These are phyloP conservation scores for Ophiostoma montium DNA, from an alignment of 2,329 filamentous ascomycete species.

Conservation along the genomic window DNA sequence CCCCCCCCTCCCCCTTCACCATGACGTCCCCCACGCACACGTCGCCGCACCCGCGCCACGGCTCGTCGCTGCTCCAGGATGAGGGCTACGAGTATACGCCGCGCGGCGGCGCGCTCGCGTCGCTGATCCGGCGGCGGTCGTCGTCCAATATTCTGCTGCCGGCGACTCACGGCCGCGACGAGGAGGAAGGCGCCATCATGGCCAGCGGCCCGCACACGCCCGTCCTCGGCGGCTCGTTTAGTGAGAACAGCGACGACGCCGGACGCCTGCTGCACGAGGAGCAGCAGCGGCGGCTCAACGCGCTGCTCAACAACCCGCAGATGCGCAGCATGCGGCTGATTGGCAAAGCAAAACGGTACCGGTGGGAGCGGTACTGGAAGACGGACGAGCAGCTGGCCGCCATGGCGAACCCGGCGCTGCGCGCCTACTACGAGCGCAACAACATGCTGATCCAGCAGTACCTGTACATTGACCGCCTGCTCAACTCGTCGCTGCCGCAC, in stretches of 20 bases:
- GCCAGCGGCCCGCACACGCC: too few relatives aligned
- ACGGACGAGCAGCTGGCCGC: slow-evolving; percentile 56
- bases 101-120: slow-evolving; percentile 21
- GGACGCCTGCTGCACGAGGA: slow-evolving; percentile 34
- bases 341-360: slow-evolving; percentile 74
- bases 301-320: slow-evolving; percentile 50
- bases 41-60: slow-evolving; percentile 7
- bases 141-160: slow-evolving; percentile 12
- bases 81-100: slow-evolving; percentile 41
- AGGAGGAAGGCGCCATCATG: slow-evolving; percentile 12
- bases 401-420: slow-evolving; percentile 56
- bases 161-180: slow-evolving; percentile 10
- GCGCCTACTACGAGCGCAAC: slow-evolving; percentile 76
- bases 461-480: slow-evolving; percentile 77
- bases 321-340: slow-evolving; percentile 78
- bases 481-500: slow-evolving; percentile 87
- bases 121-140: slow-evolving; percentile 34
- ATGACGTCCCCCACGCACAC: slow-evolving; percentile 15
- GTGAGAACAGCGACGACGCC: slow-evolving; percentile 27
- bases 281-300: slow-evolving; percentile 43
- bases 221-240: slow-evolving; percentile 1
- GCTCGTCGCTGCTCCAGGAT: slow-evolving; percentile 20
- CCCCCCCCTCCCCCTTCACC: too few relatives aligned
- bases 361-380: slow-evolving; percentile 80
- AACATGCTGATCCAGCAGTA: slow-evolving; percentile 87